A percentile compares a stretch with the other conserved stretches of the same genome.
These are phyloP conservation scores for Leccinum ochraceum DNA, from an alignment of 768 basidiomycete genomes.

Conservation along the genomic window DNA sequence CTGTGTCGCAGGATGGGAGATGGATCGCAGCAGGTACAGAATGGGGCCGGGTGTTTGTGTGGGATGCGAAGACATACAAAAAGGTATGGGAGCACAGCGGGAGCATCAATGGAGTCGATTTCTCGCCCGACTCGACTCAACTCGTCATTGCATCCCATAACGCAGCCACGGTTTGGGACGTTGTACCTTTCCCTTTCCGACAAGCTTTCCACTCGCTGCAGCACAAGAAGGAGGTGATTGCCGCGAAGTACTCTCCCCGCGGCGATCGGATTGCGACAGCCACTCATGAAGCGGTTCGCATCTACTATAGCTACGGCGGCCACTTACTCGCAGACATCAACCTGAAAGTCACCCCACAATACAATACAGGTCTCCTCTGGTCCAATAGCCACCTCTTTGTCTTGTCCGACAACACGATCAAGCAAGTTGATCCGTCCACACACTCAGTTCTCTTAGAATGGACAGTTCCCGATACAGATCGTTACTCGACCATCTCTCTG, in stretches of 20 bases:
- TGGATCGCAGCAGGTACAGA: background rate
- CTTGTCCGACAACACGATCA: background rate
- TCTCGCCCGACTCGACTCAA: background rate
- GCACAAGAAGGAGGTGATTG: background rate
- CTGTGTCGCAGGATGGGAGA: background rate
- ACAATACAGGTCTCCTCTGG: background rate
- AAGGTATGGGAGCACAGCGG: background rate
- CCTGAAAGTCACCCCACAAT: no score
- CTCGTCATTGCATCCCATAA: background rate
- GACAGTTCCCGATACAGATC: background rate
- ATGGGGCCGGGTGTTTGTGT: background rate
- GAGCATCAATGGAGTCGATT: background rate
- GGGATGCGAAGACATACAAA: background rate
- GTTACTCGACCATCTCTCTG: background rate
- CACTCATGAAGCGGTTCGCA: background rate
- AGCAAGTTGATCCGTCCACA: background rate
- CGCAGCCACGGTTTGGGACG: background rate
- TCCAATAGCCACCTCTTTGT: background rate
- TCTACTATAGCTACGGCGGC: background rate
- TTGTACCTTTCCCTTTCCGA: no score
- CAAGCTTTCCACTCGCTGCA: background rate
- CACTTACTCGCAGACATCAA: background rate
- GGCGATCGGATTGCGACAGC: background rate
- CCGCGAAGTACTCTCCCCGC: background rate
- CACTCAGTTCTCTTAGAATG: background rate